These are phyloP conservation scores for Quercus phellos DNA, from an alignment of 331 rosid genomes.

Conservation along the genomic window DNA sequence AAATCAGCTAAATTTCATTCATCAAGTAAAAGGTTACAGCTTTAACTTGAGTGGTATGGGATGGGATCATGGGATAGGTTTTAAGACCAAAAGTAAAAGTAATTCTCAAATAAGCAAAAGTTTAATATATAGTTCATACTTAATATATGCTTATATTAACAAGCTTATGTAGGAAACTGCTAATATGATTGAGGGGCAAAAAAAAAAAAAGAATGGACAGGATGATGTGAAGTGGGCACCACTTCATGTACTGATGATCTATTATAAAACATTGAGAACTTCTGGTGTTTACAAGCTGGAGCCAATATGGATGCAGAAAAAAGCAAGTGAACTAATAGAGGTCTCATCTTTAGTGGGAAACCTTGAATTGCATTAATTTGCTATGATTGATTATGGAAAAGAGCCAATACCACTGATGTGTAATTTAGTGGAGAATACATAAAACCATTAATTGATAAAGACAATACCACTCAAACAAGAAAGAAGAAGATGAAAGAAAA, in stretches of 20 bases:
- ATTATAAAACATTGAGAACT: constrained; percentile 22
- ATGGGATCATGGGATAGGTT: no score
- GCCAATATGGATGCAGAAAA: constrained; percentile 13
- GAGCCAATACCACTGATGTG: constrained; percentile 9
- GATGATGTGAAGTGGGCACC: constrained; percentile 3
- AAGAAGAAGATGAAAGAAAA: constrained; percentile 16
- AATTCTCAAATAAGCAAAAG: no score
- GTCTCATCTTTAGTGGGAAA: constrained; percentile 21
- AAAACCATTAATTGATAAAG: constrained; percentile 27
- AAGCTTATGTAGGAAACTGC: neutral
- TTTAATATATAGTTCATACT: no score
- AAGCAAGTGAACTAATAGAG: neutral
- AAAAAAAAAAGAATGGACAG: neutral
- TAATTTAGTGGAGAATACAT: constrained; percentile 27
- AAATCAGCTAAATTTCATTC: no score
- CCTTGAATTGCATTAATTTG: constrained; percentile 14
- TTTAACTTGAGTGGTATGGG: no score
- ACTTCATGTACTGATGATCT: constrained; percentile 7
- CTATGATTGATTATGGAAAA: constrained; percentile 10
- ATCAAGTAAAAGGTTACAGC: no score
- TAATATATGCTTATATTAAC: no score
- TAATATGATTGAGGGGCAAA: neutral
- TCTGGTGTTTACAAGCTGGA: constrained; percentile 9
- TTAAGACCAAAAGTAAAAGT: no score
- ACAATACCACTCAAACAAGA: constrained; percentile 26